Evolutionary conservation across 2,329 filamentous ascomycete genomes (phyloP).

Genomic region (Acarospora socialis): DNA sequence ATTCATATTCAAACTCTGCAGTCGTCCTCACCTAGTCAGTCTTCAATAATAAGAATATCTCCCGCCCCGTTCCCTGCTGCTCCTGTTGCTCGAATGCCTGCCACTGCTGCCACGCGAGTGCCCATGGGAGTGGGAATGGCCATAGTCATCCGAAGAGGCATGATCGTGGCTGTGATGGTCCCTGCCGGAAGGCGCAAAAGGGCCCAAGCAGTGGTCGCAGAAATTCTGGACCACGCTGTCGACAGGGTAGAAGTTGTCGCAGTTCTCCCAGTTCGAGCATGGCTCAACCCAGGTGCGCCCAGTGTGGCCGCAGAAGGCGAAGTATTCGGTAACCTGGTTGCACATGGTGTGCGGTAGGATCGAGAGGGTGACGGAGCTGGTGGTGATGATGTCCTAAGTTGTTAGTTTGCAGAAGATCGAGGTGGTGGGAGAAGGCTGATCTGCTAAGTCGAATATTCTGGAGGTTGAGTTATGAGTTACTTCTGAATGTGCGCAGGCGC

Average conservation of each 20-base stretch:
- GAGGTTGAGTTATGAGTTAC: too few relatives aligned
- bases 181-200: neutral
- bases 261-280: conserved; percentile 5
- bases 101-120: neutral
- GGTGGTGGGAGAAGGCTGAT: too few relatives aligned
- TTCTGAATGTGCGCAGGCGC: too few relatives aligned
- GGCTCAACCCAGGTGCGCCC: conserved; percentile 5
- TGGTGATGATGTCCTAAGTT: too few relatives aligned
- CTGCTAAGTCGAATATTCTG: too few relatives aligned
- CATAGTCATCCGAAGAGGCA: neutral
- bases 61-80: too few relatives aligned
- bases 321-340: conserved; percentile 9
- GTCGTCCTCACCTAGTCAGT: too few relatives aligned
- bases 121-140: conserved; percentile 1
- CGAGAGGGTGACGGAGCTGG: too few relatives aligned
- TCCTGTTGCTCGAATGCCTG: neutral
- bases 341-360: conserved; percentile 6
- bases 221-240: conserved; percentile 9
- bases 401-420: too few relatives aligned
- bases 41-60: too few relatives aligned
- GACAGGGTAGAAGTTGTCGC: conserved; percentile 4
- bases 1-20: too few relatives aligned
- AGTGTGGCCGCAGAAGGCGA: conserved; percentile 11
- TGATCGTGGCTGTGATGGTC: neutral
- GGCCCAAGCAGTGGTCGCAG: conserved; percentile 5